Percentiles rank a stretch among this genome's conserved stretches.
These are phyloP conservation scores for Geotrichum aggregatum DNA, from an alignment of 1,139 yeast genomes.

Conservation along the genomic window DNA sequence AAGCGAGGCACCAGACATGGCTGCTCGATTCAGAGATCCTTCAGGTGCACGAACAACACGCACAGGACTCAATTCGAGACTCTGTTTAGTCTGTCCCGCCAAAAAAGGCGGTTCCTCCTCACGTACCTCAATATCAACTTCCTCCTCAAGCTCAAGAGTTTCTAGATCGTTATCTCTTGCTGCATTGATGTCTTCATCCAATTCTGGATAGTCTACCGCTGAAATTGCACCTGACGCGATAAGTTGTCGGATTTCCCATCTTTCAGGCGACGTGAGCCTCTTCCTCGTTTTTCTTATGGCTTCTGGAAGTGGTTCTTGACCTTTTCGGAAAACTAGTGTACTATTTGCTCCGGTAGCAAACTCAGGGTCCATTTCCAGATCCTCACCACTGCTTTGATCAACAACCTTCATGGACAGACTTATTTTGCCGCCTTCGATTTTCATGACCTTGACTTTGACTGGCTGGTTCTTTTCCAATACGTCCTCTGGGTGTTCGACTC, in stretches of 20 bases:
- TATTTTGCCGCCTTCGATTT: slow-evolving; percentile 48
- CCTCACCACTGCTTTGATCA: slow-evolving; percentile 65
- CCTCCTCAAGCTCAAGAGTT: slow-evolving; percentile 47
- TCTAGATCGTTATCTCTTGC: slow-evolving; percentile 32
- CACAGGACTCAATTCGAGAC: slow-evolving; percentile 50
- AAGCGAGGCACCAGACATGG: slow-evolving; percentile 67
- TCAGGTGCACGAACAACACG: slow-evolving; percentile 65
- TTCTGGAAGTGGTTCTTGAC: slow-evolving; percentile 7
- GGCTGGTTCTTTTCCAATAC: slow-evolving; percentile 53
- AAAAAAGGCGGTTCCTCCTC: slow-evolving; percentile 70
- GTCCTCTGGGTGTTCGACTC: slow-evolving; percentile 59
- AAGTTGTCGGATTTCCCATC: slow-evolving; percentile 84
- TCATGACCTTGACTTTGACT: slow-evolving; percentile 60
- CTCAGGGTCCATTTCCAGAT: slow-evolving; percentile 25
- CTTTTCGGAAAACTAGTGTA: slow-evolving; percentile 13
- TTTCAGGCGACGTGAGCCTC: slow-evolving; percentile 74
- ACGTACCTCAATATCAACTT: slow-evolving; percentile 68
- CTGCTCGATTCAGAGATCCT: slow-evolving; percentile 74
- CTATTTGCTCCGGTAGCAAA: slow-evolving; percentile 24
- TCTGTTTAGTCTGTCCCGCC: slow-evolving; percentile 50
- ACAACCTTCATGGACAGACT: slow-evolving; percentile 69
- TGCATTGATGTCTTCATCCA: slow-evolving; percentile 48
- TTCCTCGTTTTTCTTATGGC: slow-evolving; percentile 34
- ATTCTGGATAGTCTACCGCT: slow-evolving; percentile 67
- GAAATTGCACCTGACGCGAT: slow-evolving; percentile 74